Evolutionary conservation across 345 rosid species (phyloP), one percentile per base, ranked within the genome.

Genomic region (Geranium brycei): DNA sequence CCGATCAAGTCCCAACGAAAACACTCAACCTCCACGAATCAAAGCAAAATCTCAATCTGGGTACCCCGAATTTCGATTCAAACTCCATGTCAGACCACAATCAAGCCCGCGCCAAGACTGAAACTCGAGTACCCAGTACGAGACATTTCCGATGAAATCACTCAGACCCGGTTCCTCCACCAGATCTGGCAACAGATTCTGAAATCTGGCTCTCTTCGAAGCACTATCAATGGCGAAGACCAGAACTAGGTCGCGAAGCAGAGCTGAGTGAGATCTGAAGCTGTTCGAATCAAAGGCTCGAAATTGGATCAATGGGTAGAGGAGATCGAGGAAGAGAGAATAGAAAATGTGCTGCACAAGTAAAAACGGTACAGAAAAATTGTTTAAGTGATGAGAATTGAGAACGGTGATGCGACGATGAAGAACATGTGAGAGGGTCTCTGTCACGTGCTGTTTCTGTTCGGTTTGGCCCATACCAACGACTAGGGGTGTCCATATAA

Each of bases 1-100:
- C 41, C 64, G 66, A 65, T 61, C 69, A 66, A 66, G 75, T 77
- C 72, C 72, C 78, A 69, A 67, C 64, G 69, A 69, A 61, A 58
- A 40, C 59, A 59, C 70, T 72, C 70, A 70, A 72, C 28, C 59
- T 64, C 64, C 60, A 66, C 19, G 18, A 32, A 30, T 17, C 58
- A 63, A 56, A 18, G 57, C 60, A 66, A 57, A 66, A 63, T 72
- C 63, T 70, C 66, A 61, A 60, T 69, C 66, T 16, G 64, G 71
- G 76, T 71, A 56, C 18, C 61, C 30, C 47, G 47, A 55, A 51
- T 62, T 65, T 59, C 64, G 60, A 72, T 13, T 62, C 69, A 59
- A 66, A 15, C 70, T 57, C 77, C 77, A 71, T 60, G 51, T 57
- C 53, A 76, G 65, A 51, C 63, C 17, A 58, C 77, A 69, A 78